Conservation (phyloP, 2,329 filamentous ascomycete genomes). For the Lachnellula subtilissima region DNA sequence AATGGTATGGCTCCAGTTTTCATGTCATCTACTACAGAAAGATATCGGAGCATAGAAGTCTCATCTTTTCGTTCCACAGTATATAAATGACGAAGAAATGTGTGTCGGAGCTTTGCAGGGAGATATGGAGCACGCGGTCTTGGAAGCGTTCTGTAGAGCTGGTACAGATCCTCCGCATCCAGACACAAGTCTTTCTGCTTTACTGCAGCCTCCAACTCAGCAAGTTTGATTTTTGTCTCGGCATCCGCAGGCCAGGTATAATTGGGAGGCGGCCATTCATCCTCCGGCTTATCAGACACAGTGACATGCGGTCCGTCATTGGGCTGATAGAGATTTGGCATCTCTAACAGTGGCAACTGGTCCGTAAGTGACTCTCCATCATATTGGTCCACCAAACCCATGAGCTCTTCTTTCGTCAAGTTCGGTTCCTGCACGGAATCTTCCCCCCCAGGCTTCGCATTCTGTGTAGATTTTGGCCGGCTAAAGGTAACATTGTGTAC, state of each 20-base stretch:
- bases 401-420: conserved; percentile 40
- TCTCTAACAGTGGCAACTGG: conserved; percentile 46
- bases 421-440: background rate
- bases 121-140: conserved; percentile 30
- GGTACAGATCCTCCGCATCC: conserved; percentile 29
- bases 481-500: conserved; percentile 5
- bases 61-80: conserved; percentile 31
- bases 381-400: conserved; percentile 49
- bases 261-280: conserved; percentile 34
- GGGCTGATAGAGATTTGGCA: conserved; percentile 49
- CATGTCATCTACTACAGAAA: conserved; percentile 79
- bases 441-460: background rate
- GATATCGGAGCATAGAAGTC: conserved; percentile 71
- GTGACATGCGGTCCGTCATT: conserved; percentile 44
- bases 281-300: conserved; percentile 47
- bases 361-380: conserved; percentile 47
- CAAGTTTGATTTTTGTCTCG: conserved; percentile 24
- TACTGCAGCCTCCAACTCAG: conserved; percentile 21
- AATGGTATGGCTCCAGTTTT: conserved; percentile 68
- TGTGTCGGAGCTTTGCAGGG: conserved; percentile 23
- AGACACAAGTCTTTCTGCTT: conserved; percentile 5
- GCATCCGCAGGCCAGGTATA: conserved; percentile 27
- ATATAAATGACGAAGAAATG: conserved; percentile 28
- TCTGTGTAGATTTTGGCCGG: conserved; percentile 15
- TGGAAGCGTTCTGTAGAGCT: conserved; percentile 33